Percentiles rank a stretch among this genome's conserved stretches.
Evolutionary conservation across 805 yeast genomes (phyloP).

Genomic region (Saccharomycopsis schoenii): DNA sequence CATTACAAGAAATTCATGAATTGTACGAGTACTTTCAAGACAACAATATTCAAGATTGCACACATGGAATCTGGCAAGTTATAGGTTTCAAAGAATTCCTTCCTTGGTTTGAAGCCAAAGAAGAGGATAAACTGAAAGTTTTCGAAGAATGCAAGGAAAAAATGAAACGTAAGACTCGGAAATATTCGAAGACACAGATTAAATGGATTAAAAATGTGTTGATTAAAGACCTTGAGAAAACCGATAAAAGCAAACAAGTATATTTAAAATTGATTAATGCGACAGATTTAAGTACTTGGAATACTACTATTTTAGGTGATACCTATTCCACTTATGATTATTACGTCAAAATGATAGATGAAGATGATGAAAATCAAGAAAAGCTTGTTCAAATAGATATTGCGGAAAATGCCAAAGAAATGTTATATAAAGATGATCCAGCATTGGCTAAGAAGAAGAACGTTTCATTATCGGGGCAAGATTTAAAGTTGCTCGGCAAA

Average conservation of each 20-base stretch:
- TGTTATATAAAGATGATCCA: slow-evolving; percentile 1
- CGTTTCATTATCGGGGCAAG: neutral
- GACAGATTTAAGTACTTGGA: slow-evolving; percentile 59
- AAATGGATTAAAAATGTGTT: slow-evolving; percentile 81
- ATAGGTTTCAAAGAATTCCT: slow-evolving; percentile 87
- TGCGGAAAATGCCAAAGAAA: slow-evolving; percentile 1
- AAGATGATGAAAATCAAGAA: neutral
- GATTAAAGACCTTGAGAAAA: slow-evolving; percentile 40
- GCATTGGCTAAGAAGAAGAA: neutral
- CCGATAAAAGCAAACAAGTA: neutral
- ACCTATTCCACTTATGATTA: slow-evolving; percentile 41
- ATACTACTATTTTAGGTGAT: slow-evolving; percentile 39
- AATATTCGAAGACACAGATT: slow-evolving; percentile 79
- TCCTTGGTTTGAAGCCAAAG: slow-evolving; percentile 39
- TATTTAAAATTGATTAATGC: slow-evolving; percentile 64
- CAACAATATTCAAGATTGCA: slow-evolving; percentile 19
- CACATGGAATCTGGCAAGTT: slow-evolving; percentile 82
- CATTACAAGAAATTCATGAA: slow-evolving; percentile 54
- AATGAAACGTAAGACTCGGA: slow-evolving; percentile 79
- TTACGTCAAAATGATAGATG: slow-evolving; percentile 20
- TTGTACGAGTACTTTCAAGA: slow-evolving; percentile 37
- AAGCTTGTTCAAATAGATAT: neutral
- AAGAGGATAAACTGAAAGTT: neutral
- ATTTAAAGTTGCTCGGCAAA: neutral
- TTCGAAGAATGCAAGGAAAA: slow-evolving; percentile 37